Base-by-base conservation (phyloP, 2,329 filamentous ascomycete species). In the Ophiostoma populinum region DNA sequence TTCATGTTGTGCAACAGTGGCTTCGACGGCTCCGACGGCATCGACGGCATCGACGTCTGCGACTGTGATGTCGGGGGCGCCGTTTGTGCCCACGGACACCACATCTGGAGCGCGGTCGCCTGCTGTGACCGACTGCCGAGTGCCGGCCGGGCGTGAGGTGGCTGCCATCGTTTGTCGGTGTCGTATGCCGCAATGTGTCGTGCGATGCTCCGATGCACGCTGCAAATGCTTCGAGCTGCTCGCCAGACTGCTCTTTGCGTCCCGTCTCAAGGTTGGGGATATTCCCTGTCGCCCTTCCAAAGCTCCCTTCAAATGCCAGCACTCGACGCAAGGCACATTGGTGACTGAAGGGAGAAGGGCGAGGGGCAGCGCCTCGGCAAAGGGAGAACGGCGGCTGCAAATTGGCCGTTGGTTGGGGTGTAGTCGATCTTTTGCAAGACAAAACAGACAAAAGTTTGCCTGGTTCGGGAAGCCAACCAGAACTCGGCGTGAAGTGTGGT, bases 231-330 rank as follows among this genome's bases (percentile, higher is more conserved):
- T n/a, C n/a, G 13, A 22, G n/a, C 18, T 32, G 7, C 9, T 17
- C n/a, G 30, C 5, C 5, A 24, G 29, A n/a, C n/a, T n/a, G n/a
- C n/a, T n/a, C n/a, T n/a, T n/a, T n/a, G n/a, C n/a, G n/a, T n/a
- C n/a, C n/a, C n/a, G 12, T 33, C 25, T 20, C 10, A 19, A 21
- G 7, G 13, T 13, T 12, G 12, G 15, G 18, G 20, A 11, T 21
- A 24, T 15, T 34, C 21, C 11, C 19, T 27, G 7, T 19, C 32
- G 29, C 33, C 35, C 32, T 40, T 40, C 33, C 19, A n/a, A n/a
- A n/a, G n/a, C 29, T 28, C 32, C 35, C 33, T 11, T 41, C 39
- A 38, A 35, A 36, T 36, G 36, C 33, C 36, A 34, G 17, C 28
- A 18, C 11, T 19, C 15, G 18, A 24, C 27, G 36, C 28, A 36